Base-by-base conservation (phyloP, 768 basidiomycete genomes). In the Asterophora lycoperdoides region DNA sequence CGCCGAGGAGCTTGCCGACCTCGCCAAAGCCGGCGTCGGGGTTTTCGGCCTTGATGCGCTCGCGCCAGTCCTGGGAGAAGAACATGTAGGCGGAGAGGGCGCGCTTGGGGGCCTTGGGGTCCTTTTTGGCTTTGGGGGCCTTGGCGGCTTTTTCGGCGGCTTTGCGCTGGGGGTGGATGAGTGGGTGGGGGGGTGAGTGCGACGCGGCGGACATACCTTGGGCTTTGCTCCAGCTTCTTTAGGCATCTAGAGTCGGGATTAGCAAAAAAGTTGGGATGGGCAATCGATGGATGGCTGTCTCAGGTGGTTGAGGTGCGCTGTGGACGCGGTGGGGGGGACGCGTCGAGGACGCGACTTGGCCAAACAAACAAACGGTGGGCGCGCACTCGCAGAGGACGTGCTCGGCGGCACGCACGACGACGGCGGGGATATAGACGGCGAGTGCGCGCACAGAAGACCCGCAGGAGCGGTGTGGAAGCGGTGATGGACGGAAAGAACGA, bases 31-130 rank as follows among this genome's bases (percentile, higher is more conserved):
- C 78, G 23, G 91, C 93, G 51, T 93, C 91, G 41, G 94, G 94
- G 73, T 97, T 95, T 73, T 96, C 93, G 49, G 80, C 64, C 83
- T 94, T 95, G 79, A 97, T 89, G 65, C 88, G 81, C 70, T 94
- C 89, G 64, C 94, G 81, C 89, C 91, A 88, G 68, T 93, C 94
- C 68, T 93, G 89, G 60, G 83, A 85, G 79, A 97, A 98, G 86
- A 93, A 93, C 95, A 98, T 96, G 75, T 96, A 98, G 34, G 95
- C 93, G 26, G 93, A 96, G 39, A 96, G 78, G 0, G 91, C 88
- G 46, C 93, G 83, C 74, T 97, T 96, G 53, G 92, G 93, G 38
- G 85, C 81, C 68, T 87, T 86, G 53, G 80, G 81, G 66, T 92
- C 84, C 70, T 90, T 92, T 71, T 86, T 82, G 51, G 68, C 66